These are phyloP conservation scores for Conticribra weissflogii DNA, from an alignment of 108 stramenopile genomes.

Conservation along the genomic window DNA sequence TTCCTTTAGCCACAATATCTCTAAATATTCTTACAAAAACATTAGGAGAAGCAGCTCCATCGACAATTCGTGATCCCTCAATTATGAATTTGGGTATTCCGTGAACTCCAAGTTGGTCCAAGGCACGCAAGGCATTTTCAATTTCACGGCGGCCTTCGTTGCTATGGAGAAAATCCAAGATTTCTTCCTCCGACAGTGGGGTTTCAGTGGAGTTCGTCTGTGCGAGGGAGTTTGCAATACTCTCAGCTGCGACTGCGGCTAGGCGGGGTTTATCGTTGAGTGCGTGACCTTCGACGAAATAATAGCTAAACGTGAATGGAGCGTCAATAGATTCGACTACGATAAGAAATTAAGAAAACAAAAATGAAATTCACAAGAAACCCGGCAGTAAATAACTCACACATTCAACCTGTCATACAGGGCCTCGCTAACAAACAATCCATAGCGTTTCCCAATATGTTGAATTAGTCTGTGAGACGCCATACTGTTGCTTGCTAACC, in stretches of 20 bases:
- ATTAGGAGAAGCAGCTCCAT: constrained; percentile 72
- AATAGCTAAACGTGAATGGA: constrained; percentile 50
- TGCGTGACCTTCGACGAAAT: constrained; percentile 74
- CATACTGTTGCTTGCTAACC: constrained; percentile 85
- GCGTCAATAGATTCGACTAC: too few species aligned
- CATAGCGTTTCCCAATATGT: constrained; percentile 75
- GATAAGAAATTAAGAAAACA: too few species aligned
- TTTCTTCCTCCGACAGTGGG: constrained; percentile 44
- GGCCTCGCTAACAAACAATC: constrained; percentile 69
- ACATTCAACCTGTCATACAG: constrained; percentile 80
- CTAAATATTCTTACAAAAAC: constrained; percentile 72
- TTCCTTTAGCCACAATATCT: constrained; percentile 67
- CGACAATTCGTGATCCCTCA: constrained; percentile 72
- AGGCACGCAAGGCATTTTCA: constrained; percentile 52
- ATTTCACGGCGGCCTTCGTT: constrained; percentile 74
- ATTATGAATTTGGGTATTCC: constrained; percentile 89
- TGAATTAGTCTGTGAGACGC: constrained; percentile 87
- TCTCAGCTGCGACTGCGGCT: constrained; percentile 55
- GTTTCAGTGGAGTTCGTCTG: constrained; percentile 16
- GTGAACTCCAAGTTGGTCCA: constrained; percentile 68
- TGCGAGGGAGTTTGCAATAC: constrained; percentile 36
- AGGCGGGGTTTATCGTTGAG: constrained; percentile 67
- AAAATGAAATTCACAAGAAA: neutral
- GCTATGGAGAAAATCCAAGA: constrained; percentile 69
- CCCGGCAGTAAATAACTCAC: constrained; percentile 32